phyloP scores from a whole-genome alignment of 75 land plant genomes.

The Cunninghamia lanceolata region DNA sequence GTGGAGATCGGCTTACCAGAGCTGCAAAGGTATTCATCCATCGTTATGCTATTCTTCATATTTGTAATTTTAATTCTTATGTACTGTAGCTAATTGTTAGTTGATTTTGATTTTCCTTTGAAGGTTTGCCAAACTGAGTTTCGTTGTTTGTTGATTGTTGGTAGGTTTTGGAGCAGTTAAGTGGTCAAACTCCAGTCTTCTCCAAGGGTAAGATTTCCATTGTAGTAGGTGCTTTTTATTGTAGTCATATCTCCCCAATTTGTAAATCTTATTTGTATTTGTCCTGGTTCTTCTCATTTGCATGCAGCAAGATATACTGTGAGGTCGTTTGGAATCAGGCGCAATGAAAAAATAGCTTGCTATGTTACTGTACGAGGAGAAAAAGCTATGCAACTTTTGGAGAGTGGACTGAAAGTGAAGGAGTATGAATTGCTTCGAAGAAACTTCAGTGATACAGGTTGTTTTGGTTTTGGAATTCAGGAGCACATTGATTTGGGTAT shows the following conservation, averaged over 20 bases:
- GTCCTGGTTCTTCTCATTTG: not conserved
- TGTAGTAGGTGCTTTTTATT: not conserved
- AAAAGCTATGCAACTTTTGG: slow-evolving; percentile 85
- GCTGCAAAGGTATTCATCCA: too few relatives aligned
- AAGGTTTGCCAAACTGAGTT: too few relatives aligned
- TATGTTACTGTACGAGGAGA: slow-evolving; percentile 86
- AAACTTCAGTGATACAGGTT: slow-evolving; percentile 87
- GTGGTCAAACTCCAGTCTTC: slow-evolving; percentile 70
- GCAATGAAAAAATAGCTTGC: slow-evolving; percentile 89
- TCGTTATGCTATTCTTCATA: too few relatives aligned
- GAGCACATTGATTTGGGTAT: slow-evolving; percentile 97
- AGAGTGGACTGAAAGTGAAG: slow-evolving; percentile 85
- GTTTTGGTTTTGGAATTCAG: slow-evolving; percentile 90
- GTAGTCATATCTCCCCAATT: not conserved
- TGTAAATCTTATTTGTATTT: not conserved
- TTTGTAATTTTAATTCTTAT: too few relatives aligned
- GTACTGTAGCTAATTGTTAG: too few relatives aligned
- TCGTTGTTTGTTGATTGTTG: too few relatives aligned
- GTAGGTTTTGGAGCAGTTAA: slow-evolving; percentile 82
- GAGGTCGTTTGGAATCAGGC: slow-evolving; percentile 77
- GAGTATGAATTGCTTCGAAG: slow-evolving; percentile 82
- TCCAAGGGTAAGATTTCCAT: slow-evolving; percentile 50
- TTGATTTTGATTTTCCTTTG: too few relatives aligned
- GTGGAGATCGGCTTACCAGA: too few relatives aligned
- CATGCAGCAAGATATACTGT: slow-evolving; percentile 73